Evolutionary conservation across 805 yeast genomes (phyloP).

Genomic region (Ogataea corticis): DNA sequence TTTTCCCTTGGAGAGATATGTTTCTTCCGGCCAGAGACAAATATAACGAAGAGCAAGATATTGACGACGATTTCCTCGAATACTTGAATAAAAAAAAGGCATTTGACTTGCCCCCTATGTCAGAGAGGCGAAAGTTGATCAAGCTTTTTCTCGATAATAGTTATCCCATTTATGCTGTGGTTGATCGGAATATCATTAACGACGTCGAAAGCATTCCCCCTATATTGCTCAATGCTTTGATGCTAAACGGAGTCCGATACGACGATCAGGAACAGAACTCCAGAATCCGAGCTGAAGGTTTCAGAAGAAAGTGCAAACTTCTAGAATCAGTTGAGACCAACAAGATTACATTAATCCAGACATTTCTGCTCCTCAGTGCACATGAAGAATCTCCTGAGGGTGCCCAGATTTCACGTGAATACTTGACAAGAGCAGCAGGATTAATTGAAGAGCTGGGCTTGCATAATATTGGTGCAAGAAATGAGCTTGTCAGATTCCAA

Average conservation of each 20-base stretch:
- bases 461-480: conserved; percentile 29
- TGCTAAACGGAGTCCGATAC: conserved; percentile 27
- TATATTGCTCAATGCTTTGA: conserved; percentile 32
- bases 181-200: conserved; percentile 23
- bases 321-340: conserved; percentile 29
- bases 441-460: conserved; percentile 32
- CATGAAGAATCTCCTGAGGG: conserved; percentile 36
- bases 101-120: conserved; percentile 23
- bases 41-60: conserved; percentile 12
- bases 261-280: conserved; percentile 19
- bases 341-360: conserved; percentile 32
- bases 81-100: conserved; percentile 29
- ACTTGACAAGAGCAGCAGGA: conserved; percentile 27
- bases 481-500: conserved; percentile 14
- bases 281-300: conserved; percentile 25
- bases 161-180: conserved; percentile 34
- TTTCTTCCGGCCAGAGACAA: conserved; percentile 19
- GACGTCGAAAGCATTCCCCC: conserved; percentile 22
- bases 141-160: conserved; percentile 25
- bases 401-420: conserved; percentile 26
- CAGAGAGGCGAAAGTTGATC: conserved; percentile 25
- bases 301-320: conserved; percentile 28
- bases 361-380: conserved; percentile 27
- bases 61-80: conserved; percentile 26
- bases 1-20: conserved; percentile 34